Percentiles rank a stretch among this genome's conserved stretches.
Conservation (phyloP, 2,329 filamentous ascomycete genomes). For the Ophiostoma montium region DNA sequence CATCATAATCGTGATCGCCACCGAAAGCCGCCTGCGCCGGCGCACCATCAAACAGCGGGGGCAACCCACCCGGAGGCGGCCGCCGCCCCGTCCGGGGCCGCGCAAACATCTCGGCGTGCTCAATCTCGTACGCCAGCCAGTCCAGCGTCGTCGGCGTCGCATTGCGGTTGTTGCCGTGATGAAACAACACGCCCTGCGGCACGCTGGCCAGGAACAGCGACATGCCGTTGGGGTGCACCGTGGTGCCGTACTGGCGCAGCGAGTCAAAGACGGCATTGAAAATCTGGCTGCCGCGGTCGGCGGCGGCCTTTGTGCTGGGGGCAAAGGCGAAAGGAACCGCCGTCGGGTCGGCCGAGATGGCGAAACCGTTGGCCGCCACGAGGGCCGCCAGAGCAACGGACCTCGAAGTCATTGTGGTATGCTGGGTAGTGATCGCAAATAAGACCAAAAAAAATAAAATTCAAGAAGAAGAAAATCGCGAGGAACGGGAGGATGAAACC, state of each 20-base stretch:
- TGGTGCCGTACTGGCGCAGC: constrained; percentile 55
- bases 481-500: too few relatives aligned
- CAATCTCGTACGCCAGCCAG: constrained; percentile 65
- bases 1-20: not conserved
- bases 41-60: too few relatives aligned
- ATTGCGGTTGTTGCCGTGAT: constrained; percentile 43
- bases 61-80: too few relatives aligned
- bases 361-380: not conserved
- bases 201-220: constrained; percentile 53
- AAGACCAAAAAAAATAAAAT: too few relatives aligned
- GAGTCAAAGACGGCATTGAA: constrained; percentile 36
- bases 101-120: constrained; percentile 57
- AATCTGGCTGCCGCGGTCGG: constrained; percentile 27
- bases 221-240: constrained; percentile 62
- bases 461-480: too few relatives aligned
- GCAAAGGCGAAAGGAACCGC: not conserved
- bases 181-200: constrained; percentile 48
- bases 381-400: not conserved
- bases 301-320: constrained; percentile 7
- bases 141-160: constrained; percentile 37
- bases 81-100: constrained; percentile 8
- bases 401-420: constrained; percentile 1
- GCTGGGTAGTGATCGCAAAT: too few relatives aligned
- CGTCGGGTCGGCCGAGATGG: not conserved
- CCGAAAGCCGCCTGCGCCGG: not conserved